Evolutionary conservation across 768 basidiomycete species (phyloP).

Genomic region (Pisolithus sp.): DNA sequence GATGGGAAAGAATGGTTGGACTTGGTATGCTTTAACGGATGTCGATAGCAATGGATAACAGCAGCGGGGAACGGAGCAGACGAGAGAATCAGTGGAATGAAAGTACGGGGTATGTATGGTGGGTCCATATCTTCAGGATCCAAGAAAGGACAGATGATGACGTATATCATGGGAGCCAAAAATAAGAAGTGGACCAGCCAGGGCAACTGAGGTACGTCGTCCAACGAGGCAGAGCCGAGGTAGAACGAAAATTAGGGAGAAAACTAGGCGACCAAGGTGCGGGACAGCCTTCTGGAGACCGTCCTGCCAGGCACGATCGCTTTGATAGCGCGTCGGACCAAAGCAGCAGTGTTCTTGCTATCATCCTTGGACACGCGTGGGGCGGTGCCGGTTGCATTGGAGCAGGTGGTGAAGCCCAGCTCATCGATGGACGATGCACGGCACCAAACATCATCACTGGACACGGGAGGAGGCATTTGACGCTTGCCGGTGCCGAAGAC

Average conservation of each 20-base stretch:
- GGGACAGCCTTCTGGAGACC: conserved; percentile 44
- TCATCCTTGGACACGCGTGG: conserved; percentile 38
- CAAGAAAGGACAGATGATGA: conserved; percentile 16
- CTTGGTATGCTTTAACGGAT: conserved; percentile 11
- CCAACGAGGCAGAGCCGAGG: conserved; percentile 15
- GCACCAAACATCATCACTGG: conserved; percentile 51
- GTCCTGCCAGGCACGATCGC: conserved; percentile 67
- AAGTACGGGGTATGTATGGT: conserved; percentile 5
- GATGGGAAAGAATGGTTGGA: neutral
- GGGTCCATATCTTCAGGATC: conserved; percentile 3
- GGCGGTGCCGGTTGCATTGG: conserved; percentile 20
- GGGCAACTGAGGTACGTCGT: neutral
- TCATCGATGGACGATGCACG: conserved; percentile 55
- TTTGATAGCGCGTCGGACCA: conserved; percentile 68
- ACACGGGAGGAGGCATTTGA: conserved; percentile 67
- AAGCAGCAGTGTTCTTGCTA: conserved; percentile 38
- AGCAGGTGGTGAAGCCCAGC: conserved; percentile 46
- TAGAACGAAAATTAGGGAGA: conserved; percentile 2
- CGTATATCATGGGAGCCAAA: conserved; percentile 7
- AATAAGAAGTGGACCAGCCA: conserved; percentile 2
- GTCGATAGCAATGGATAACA: conserved; percentile 32
- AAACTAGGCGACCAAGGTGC: conserved; percentile 24
- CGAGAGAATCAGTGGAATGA: conserved; percentile 21
- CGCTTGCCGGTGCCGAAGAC: conserved; percentile 34
- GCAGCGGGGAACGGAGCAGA: conserved; percentile 26